These are phyloP conservation scores for Salvia hispanica DNA, from an alignment of 257 asterid species.

Conservation along the genomic window DNA sequence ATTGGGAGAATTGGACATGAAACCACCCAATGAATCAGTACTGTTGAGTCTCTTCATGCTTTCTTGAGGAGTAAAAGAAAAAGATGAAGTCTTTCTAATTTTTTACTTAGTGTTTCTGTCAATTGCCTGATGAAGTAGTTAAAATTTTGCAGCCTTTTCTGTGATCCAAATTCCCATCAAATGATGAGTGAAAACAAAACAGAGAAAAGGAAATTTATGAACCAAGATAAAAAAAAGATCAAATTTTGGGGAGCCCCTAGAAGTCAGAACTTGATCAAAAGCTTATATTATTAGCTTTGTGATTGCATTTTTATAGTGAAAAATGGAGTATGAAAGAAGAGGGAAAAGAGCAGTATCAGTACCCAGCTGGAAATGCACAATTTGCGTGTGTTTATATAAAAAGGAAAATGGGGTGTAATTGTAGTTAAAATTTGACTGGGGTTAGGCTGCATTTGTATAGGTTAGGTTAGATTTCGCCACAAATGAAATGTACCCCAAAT, in stretches of 20 bases:
- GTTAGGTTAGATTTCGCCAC: conserved; percentile 37
- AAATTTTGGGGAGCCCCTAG: conserved; percentile 14
- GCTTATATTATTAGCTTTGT: conserved; percentile 17
- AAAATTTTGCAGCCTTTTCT: too few relatives aligned
- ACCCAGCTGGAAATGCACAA: conserved; percentile 44
- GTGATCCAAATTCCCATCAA: too few relatives aligned
- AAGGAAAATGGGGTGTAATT: conserved; percentile 43
- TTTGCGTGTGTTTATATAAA: conserved; percentile 64
- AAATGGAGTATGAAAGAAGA: neutral
- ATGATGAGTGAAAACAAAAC: conserved; percentile 16
- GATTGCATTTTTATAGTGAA: conserved; percentile 47
- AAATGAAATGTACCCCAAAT: conserved; percentile 59
- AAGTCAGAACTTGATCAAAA: conserved; percentile 30
- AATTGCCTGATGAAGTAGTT: too few relatives aligned
- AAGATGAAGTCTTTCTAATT: neutral
- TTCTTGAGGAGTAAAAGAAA: neutral
- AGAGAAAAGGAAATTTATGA: conserved; percentile 23
- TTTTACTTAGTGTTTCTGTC: conserved; percentile 29
- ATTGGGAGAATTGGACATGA: conserved; percentile 83
- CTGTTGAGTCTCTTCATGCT: conserved; percentile 71
- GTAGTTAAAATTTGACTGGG: conserved; percentile 71
- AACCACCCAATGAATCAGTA: conserved; percentile 68
- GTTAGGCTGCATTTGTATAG: conserved; percentile 42
- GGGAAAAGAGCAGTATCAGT: conserved; percentile 33
- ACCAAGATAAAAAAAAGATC: conserved; percentile 22